phyloP scores from a whole-genome alignment of 2,329 filamentous ascomycete genomes.

The Arthroderma uncinatum region DNA sequence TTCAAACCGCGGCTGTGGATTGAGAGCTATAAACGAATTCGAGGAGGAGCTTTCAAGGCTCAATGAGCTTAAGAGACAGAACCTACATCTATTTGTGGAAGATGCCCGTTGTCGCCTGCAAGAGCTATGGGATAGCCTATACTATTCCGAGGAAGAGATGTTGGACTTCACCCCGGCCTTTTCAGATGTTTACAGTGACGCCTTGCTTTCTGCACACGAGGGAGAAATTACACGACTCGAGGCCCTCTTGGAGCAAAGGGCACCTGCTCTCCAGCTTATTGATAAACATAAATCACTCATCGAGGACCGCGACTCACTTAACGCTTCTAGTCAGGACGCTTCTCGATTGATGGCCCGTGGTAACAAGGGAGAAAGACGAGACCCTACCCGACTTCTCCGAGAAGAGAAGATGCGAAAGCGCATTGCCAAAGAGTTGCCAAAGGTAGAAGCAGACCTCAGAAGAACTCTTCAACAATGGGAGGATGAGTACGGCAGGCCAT shows the following conservation, averaged over 20 bases:
- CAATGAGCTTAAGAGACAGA: conserved; percentile 88
- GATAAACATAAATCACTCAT: conserved; percentile 75
- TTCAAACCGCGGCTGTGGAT: conserved; percentile 76
- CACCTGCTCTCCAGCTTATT: conserved; percentile 68
- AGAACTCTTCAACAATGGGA: conserved; percentile 80
- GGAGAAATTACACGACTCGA: conserved; percentile 76
- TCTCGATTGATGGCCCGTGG: conserved; percentile 85
- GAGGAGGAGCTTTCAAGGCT: conserved; percentile 79
- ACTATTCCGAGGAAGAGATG: conserved; percentile 97
- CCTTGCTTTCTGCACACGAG: conserved; percentile 87
- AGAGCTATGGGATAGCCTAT: conserved; percentile 87
- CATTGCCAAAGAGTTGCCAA: conserved; percentile 90
- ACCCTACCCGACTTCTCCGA: conserved; percentile 82
- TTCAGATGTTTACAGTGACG: conserved; percentile 93
- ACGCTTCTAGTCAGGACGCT: conserved; percentile 86
- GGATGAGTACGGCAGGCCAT: conserved; percentile 84
- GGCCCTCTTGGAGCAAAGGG: conserved; percentile 71
- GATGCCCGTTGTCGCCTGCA: conserved; percentile 84
- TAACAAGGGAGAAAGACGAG: conserved; percentile 84
- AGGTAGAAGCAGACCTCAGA: conserved; percentile 71
- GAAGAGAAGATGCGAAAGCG: conserved; percentile 99
- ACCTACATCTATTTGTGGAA: conserved; percentile 90
- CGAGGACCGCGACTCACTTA: conserved; percentile 74
- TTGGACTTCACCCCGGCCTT: conserved; percentile 95
- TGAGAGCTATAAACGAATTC: conserved; percentile 89